Conservation (phyloP, 73 alveolate genomes). For the Stentor coeruleus region DNA sequence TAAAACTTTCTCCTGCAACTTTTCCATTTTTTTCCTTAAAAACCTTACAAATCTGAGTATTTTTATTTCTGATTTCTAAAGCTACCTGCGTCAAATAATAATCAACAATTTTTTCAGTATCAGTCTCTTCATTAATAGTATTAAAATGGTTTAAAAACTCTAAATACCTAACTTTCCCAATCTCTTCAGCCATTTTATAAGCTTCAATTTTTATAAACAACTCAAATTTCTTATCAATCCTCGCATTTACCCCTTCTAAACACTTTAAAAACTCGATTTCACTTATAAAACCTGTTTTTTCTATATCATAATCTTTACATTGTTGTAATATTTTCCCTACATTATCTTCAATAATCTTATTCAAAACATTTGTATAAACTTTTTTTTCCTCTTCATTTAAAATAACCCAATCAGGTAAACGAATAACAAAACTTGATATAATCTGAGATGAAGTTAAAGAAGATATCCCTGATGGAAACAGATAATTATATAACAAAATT, state of each 20-base stretch:
- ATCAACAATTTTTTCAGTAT: not conserved
- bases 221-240: no score
- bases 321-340: no score
- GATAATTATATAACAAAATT: no score
- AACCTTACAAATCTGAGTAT: not conserved
- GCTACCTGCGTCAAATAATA: not conserved
- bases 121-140: not conserved
- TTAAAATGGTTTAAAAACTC: not conserved
- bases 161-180: not conserved
- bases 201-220: not conserved
- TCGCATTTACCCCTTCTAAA: no score
- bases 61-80: no score
- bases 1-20: not conserved
- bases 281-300: no score
- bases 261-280: no score
- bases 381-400: not conserved
- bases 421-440: no score
- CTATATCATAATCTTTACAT: no score
- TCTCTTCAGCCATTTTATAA: not conserved
- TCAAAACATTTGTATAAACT: no score
- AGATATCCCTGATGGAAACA: not conserved
- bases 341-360: no score
- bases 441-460: not conserved
- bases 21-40: not conserved
- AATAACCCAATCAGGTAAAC: not conserved